Base-by-base conservation (phyloP, 441 rosid species). In the Corymbia calophylla region DNA sequence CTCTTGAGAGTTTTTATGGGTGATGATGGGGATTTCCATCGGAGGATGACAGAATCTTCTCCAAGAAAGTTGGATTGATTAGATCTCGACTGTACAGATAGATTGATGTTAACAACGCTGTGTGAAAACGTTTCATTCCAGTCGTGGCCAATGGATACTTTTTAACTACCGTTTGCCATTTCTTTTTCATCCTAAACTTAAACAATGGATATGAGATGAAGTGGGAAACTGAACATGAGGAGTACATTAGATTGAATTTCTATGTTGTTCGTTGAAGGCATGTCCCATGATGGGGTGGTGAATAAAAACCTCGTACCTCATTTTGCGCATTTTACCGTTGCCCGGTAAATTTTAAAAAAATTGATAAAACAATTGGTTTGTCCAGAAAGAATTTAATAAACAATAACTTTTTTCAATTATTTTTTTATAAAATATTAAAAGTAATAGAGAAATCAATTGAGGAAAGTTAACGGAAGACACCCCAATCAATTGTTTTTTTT, bases 361-460 rank as follows among this genome's bases (percentile, higher is more conserved):
- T n/a, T 64, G 19, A 64, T 64, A 4, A n/a, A 64, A 64, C 0
- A 2, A n/a, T 14, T 64, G 16, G n/a, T n/a, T 64, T n/a, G n/a
- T n/a, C 1, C n/a, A 2, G 21, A n/a, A 64, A n/a, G 19, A 7
- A 13, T 62, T 29, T 62, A 64, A 64, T n/a, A 0, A 4, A 62
- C 17, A 62, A 3, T 62, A 29, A 6, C 7, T 29, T 64, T n/a
- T 7, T 0, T 11, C 12, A 4, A 0, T 11, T 11, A 11, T 7
- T 64, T 62, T n/a, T 1, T 27, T 27, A 29, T 15, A 29, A 62
- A 29, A 29, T n/a, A 15, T n/a, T n/a, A 31, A 64, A 64, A 64
- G 8, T 8, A 64, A 8, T 7, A n/a, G 1, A 64, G 35, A 64
- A 64, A 16, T n/a, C 39, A 66, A 8, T 66, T 7, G 39, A 66